Evolutionary conservation across 768 basidiomycete genomes (phyloP).

Genomic region (Xanthoconium purpureum): DNA sequence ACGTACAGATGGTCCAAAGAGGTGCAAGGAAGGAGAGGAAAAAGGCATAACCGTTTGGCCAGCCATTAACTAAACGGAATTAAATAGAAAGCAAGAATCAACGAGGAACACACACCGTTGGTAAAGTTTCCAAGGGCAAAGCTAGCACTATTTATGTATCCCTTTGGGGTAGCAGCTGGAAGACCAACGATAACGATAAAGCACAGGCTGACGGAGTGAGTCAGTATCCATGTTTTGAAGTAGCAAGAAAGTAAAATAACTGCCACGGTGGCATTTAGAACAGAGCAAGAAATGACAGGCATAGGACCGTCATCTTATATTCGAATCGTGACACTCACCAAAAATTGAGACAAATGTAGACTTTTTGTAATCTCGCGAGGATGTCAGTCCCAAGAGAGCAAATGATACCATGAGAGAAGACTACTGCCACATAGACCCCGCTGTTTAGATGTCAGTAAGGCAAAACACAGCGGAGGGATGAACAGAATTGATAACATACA

Average conservation of each 20-base stretch:
- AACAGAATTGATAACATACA: conserved; percentile 31
- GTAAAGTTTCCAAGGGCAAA: conserved; percentile 62
- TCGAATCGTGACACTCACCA: conserved; percentile 39
- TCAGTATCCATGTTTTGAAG: background rate
- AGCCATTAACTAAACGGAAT: conserved; percentile 34
- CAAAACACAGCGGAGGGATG: background rate
- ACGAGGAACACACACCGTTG: conserved; percentile 41
- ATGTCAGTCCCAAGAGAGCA: conserved; percentile 66
- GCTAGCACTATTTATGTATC: conserved; percentile 55
- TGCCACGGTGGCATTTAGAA: no score
- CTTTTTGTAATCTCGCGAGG: conserved; percentile 68
- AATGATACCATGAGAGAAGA: conserved; percentile 58
- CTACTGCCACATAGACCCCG: conserved; percentile 60
- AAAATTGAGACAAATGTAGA: conserved; percentile 70
- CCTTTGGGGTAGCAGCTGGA: conserved; percentile 58
- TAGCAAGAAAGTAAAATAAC: background rate
- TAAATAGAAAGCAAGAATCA: background rate
- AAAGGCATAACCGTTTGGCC: conserved; percentile 49
- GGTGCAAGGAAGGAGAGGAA: conserved; percentile 51
- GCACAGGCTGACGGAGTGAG: conserved; percentile 12
- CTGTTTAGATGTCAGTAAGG: conserved; percentile 32
- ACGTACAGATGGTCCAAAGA: conserved; percentile 45
- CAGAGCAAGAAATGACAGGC: no score
- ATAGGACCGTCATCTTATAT: no score
- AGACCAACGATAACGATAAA: conserved; percentile 53